These are phyloP conservation scores for Hypoxylon sp. DNA, from an alignment of 2,329 filamentous ascomycete species.

Conservation along the genomic window DNA sequence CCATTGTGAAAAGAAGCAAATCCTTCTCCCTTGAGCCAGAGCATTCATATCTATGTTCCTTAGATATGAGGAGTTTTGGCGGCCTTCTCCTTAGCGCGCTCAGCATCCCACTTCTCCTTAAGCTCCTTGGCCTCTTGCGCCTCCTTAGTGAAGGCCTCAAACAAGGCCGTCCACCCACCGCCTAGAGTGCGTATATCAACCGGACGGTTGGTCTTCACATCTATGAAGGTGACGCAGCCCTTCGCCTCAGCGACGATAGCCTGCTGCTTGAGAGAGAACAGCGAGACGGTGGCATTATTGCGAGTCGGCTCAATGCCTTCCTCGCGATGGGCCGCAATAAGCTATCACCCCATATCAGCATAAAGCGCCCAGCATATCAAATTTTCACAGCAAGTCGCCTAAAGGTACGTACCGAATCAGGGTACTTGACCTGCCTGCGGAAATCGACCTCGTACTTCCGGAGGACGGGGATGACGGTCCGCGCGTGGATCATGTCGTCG, in stretches of 20 bases:
- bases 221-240: constrained; percentile 44
- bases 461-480: constrained; percentile 44
- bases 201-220: constrained; percentile 44
- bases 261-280: constrained; percentile 48
- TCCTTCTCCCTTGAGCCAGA: not conserved
- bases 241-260: constrained; percentile 45
- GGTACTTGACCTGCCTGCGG: constrained; percentile 46
- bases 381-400: no score
- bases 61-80: not conserved
- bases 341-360: constrained; percentile 10
- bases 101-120: not conserved
- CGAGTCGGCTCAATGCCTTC: constrained; percentile 43
- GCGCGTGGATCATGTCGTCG: constrained; percentile 46
- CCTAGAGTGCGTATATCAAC: constrained; percentile 45
- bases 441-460: constrained; percentile 46
- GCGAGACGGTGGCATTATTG: constrained; percentile 34
- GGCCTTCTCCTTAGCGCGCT: not conserved
- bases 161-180: constrained; percentile 41
- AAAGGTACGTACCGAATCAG: constrained; percentile 22
- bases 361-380: not conserved
- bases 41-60: not conserved
- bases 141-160: constrained; percentile 29
- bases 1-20: not conserved
- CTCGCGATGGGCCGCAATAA: constrained; percentile 45
- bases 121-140: not conserved